phyloP scores from a whole-genome alignment of 2,329 filamentous ascomycete genomes.

The Penicillium brasilianum region DNA sequence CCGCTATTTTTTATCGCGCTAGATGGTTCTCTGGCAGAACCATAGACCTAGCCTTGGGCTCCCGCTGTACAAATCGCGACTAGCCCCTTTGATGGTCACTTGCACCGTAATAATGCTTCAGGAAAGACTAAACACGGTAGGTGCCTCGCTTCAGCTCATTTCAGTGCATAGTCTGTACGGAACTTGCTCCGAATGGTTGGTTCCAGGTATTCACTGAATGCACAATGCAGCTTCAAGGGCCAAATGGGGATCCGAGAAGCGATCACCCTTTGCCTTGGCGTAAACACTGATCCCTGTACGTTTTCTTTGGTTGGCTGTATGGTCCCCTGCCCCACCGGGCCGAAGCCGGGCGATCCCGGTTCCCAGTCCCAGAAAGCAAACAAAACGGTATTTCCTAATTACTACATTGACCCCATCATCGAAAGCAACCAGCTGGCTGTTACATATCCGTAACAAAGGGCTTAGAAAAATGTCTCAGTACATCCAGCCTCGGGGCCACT shows the following conservation, averaged over 20 bases:
- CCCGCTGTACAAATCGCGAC: neutral
- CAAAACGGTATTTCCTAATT: slow-evolving; percentile 4
- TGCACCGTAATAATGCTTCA: neutral
- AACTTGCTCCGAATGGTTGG: neutral
- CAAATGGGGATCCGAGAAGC: neutral
- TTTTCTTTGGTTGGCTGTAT: neutral
- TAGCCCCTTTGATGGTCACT: neutral
- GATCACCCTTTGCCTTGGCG: neutral
- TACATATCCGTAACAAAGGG: neutral
- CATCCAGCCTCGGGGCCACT: neutral
- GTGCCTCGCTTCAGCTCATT: neutral
- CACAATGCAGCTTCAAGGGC: neutral
- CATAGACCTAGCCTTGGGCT: neutral
- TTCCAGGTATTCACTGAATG: neutral
- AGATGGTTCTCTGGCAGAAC: neutral
- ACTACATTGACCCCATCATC: neutral
- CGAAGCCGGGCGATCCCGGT: slow-evolving; percentile 3
- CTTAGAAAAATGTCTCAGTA: neutral
- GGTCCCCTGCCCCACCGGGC: slow-evolving; percentile 3
- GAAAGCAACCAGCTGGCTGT: neutral
- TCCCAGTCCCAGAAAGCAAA: neutral
- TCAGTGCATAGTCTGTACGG: neutral
- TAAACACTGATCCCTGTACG: neutral
- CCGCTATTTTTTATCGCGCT: neutral
- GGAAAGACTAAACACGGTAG: neutral